Conservation (phyloP, 2,329 filamentous ascomycete species). For the Ascosphaera aggregata region DNA sequence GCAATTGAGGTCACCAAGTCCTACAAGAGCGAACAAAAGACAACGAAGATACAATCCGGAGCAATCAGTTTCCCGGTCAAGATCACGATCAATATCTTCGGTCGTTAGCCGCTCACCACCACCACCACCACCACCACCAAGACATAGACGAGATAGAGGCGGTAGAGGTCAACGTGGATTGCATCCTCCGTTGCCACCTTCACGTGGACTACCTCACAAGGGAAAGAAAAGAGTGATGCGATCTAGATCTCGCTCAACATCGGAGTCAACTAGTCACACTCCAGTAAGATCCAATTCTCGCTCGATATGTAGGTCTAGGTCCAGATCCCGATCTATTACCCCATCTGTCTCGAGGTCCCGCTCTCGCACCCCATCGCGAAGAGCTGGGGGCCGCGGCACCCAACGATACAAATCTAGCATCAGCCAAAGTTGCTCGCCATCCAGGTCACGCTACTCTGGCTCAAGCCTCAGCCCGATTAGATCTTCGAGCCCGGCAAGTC, state of each 20-base stretch:
- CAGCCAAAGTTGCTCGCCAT: background rate
- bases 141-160: background rate
- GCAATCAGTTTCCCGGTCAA: background rate
- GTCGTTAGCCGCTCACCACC: background rate
- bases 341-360: background rate
- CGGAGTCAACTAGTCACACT: too few species aligned
- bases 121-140: background rate
- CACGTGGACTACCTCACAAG: background rate
- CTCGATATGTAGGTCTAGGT: background rate
- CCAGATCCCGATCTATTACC: background rate
- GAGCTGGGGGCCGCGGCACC: background rate
- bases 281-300: too few species aligned
- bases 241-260: background rate
- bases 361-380: background rate
- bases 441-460: background rate
- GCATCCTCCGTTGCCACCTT: background rate
- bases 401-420: background rate
- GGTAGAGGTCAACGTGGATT: background rate
- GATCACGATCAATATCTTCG: background rate
- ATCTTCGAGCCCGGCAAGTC: background rate
- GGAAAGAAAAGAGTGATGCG: background rate
- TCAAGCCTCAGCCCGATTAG: background rate
- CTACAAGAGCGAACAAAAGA: too few species aligned
- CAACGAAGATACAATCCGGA: too few species aligned
- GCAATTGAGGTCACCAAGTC: too few species aligned